Conservation (phyloP, 352 stramenopile species). For the Pythium volutum region DNA sequence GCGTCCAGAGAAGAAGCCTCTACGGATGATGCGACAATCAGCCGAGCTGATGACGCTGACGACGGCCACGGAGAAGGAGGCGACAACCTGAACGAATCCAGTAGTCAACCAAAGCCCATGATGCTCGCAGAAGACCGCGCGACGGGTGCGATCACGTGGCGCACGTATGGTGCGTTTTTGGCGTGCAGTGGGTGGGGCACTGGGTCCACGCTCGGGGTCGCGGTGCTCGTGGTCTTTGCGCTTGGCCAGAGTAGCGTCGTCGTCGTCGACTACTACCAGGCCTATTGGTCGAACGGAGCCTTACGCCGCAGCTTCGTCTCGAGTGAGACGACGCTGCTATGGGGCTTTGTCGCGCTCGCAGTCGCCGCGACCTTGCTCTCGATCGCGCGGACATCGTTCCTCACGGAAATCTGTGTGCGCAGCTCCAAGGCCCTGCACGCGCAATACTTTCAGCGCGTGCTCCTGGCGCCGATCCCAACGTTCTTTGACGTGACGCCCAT, state of each 20-base stretch:
- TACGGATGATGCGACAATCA: no score
- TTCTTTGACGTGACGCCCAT: conserved; percentile 86
- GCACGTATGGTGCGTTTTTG: conserved; percentile 55
- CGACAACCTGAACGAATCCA: no score
- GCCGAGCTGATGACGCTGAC: no score
- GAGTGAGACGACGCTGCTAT: neutral
- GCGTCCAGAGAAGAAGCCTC: no score
- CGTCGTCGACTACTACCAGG: conserved; percentile 46
- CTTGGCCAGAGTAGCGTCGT: conserved; percentile 7
- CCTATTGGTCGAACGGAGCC: conserved; percentile 84
- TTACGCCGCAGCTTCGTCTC: conserved; percentile 11
- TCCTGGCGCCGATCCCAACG: conserved; percentile 60
- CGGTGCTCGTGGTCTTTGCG: conserved; percentile 7
- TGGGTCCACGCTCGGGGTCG: neutral
- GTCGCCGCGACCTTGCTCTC: neutral
- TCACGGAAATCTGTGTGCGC: conserved; percentile 53
- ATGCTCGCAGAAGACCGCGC: conserved; percentile 72
- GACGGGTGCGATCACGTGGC: conserved; percentile 51
- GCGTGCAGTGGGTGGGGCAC: conserved; percentile 23
- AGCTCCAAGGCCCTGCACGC: conserved; percentile 40
- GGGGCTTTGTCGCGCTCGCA: neutral
- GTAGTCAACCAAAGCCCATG: conserved; percentile 56
- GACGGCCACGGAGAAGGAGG: no score
- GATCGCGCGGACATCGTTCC: neutral
- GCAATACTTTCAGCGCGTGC: conserved; percentile 27